Percentiles rank a stretch among this genome's conserved stretches.
These are phyloP conservation scores for Ophiostoma ulmi DNA, from an alignment of 2,329 filamentous ascomycete genomes.

Conservation along the genomic window DNA sequence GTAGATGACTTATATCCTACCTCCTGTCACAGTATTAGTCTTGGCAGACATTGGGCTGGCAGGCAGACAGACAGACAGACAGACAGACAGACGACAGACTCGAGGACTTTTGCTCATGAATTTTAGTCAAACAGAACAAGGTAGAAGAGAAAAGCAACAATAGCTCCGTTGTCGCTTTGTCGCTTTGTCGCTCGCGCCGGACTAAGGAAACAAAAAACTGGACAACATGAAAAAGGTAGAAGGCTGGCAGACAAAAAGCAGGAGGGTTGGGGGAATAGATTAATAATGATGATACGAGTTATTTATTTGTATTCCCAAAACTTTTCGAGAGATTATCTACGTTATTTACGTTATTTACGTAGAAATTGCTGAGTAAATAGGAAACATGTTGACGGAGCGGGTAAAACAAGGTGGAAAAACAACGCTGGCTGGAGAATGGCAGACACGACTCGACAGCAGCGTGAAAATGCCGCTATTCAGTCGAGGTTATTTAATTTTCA, in stretches of 20 bases:
- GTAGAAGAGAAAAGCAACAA: background rate
- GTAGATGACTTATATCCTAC: background rate
- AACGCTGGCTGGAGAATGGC: background rate
- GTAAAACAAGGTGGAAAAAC: slow-evolving; percentile 1
- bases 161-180: background rate
- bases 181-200: slow-evolving; percentile 9
- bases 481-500: background rate
- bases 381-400: background rate
- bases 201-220: slow-evolving; percentile 12
- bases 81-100: background rate
- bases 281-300: background rate
- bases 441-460: slow-evolving; percentile 5
- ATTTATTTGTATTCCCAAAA: background rate
- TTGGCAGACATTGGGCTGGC: background rate
- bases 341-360: too few relatives aligned
- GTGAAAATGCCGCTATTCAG: background rate
- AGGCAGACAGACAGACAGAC: background rate
- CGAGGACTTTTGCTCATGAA: too few relatives aligned
- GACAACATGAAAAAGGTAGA: background rate
- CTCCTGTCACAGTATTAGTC: background rate
- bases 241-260: background rate
- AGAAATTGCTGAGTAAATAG: background rate
- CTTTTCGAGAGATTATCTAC: too few relatives aligned
- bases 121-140: background rate
- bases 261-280: background rate